A percentile compares a stretch with the other conserved stretches of the same genome.
Evolutionary conservation across 164 flowering plant genomes (phyloP).

Genomic region (Magnolia changhungtana): DNA sequence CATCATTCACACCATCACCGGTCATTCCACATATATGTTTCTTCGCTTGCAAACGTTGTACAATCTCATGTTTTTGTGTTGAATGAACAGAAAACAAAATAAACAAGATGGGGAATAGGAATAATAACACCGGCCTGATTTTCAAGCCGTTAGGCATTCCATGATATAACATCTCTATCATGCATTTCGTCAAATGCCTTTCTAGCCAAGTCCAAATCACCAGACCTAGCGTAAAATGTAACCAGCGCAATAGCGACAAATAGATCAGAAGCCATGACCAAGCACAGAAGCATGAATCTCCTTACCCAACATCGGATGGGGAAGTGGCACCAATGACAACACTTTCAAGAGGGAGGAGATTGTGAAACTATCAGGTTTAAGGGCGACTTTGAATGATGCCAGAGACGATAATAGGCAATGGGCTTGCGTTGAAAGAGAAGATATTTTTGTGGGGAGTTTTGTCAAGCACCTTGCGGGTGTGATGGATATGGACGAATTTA

Average conservation of each 20-base stretch:
- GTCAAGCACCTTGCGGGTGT: conserved; percentile 63
- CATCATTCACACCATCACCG: too few relatives aligned
- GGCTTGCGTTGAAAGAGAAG: conserved; percentile 65
- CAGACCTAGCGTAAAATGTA: conserved; percentile 50
- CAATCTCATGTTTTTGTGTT: too few relatives aligned
- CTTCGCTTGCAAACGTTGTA: too few relatives aligned
- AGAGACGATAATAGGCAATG: conserved; percentile 40
- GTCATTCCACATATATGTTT: too few relatives aligned
- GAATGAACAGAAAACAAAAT: too few relatives aligned
- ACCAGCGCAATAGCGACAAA: conserved; percentile 61
- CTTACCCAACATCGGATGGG: conserved; percentile 23
- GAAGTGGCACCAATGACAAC: conserved; percentile 25
- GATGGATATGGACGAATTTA: conserved; percentile 22
- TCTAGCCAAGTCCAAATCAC: conserved; percentile 45
- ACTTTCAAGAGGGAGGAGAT: conserved; percentile 63
- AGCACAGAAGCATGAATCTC: conserved; percentile 53
- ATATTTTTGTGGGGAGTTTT: conserved; percentile 43
- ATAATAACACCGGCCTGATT: too few relatives aligned
- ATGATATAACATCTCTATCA: conserved; percentile 65
- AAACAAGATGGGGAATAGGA: too few relatives aligned
- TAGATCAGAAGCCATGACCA: conserved; percentile 37
- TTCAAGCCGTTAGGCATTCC: conserved; percentile 45
- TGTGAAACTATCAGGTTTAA: conserved; percentile 39
- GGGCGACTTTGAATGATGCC: conserved; percentile 5
- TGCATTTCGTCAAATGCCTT: conserved; percentile 51